Conservation (phyloP, 2,329 filamentous ascomycete species). For the Aurifilum marmelostoma region DNA sequence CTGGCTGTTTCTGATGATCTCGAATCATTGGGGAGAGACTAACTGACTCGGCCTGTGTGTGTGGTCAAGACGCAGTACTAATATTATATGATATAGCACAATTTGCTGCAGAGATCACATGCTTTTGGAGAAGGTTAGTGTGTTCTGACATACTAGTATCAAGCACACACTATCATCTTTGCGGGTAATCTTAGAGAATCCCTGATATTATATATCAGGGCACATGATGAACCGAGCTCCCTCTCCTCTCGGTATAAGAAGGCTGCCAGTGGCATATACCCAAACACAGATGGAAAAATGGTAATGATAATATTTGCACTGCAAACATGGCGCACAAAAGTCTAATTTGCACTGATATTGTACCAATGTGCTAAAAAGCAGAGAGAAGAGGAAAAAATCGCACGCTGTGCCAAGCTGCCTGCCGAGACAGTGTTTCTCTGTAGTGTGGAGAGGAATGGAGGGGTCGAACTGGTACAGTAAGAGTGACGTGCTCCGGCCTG, state of each 20-base stretch:
- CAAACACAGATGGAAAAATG: not conserved
- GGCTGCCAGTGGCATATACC: not conserved
- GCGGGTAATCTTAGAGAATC: not conserved
- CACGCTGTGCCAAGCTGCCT: not conserved
- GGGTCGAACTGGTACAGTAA: not conserved
- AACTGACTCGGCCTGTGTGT: not conserved
- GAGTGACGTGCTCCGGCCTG: not conserved
- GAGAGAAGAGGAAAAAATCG: too few relatives aligned
- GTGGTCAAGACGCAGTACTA: not conserved
- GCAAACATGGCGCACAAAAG: not conserved
- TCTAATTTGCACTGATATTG: not conserved
- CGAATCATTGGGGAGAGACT: not conserved
- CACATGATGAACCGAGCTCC: not conserved
- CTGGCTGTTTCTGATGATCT: not conserved
- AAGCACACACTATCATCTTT: not conserved
- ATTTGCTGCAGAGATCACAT: not conserved
- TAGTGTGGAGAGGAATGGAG: not conserved
- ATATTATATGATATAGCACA: not conserved
- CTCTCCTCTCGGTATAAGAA: not conserved
- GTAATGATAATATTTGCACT: not conserved
- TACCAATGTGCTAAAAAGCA: not conserved
- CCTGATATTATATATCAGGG: not conserved
- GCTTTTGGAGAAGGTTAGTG: not conserved
- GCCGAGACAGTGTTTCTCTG: slow-evolving; percentile 8
- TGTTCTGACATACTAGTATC: not conserved